phyloP scores from a whole-genome alignment of 1,284 basidiomycete genomes.

The Clitocybe nebularis region DNA sequence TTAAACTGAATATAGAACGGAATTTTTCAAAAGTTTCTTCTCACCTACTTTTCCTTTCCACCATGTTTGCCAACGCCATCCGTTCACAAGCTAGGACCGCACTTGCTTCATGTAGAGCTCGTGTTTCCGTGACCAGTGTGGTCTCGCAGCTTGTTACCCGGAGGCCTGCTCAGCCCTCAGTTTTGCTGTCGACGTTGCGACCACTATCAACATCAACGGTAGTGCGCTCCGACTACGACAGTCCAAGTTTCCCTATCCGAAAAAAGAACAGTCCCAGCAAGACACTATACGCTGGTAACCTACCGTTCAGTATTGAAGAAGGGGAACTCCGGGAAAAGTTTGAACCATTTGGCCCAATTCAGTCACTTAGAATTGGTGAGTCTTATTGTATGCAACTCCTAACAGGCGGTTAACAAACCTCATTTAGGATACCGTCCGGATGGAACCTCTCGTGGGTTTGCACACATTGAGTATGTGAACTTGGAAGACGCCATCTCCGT shows the following conservation, averaged over 20 bases:
- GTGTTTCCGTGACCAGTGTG: conserved; percentile 5
- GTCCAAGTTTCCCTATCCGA: neutral
- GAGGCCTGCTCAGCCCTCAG: conserved; percentile 1
- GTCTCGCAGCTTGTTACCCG: conserved; percentile 7
- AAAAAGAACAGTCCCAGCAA: conserved; percentile 17
- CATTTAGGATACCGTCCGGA: conserved; percentile 23
- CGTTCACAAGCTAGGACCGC: conserved; percentile 29
- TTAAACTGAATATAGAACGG: conserved; percentile 6
- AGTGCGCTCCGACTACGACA: conserved; percentile 1
- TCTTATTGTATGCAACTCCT: conserved; percentile 18
- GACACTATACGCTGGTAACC: conserved; percentile 41
- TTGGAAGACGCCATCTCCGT: conserved; percentile 33
- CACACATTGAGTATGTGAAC: conserved; percentile 39
- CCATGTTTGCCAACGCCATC: conserved; percentile 31
- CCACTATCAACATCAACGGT: conserved; percentile 15
- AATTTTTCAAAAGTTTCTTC: conserved; percentile 10
- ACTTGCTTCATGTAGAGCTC: conserved; percentile 17
- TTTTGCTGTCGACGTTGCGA: conserved; percentile 10
- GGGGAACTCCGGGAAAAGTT: conserved; percentile 34
- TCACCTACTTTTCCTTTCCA: conserved; percentile 11
- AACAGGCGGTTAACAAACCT: neutral
- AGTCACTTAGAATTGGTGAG: conserved; percentile 31
- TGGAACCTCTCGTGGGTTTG: conserved; percentile 38
- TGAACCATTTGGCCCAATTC: conserved; percentile 31
- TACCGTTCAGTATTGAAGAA: conserved; percentile 38